A percentile compares a stretch with the other conserved stretches of the same genome.
Evolutionary conservation across 768 basidiomycete genomes (phyloP).

Genomic region (Hypholoma sublateritium): DNA sequence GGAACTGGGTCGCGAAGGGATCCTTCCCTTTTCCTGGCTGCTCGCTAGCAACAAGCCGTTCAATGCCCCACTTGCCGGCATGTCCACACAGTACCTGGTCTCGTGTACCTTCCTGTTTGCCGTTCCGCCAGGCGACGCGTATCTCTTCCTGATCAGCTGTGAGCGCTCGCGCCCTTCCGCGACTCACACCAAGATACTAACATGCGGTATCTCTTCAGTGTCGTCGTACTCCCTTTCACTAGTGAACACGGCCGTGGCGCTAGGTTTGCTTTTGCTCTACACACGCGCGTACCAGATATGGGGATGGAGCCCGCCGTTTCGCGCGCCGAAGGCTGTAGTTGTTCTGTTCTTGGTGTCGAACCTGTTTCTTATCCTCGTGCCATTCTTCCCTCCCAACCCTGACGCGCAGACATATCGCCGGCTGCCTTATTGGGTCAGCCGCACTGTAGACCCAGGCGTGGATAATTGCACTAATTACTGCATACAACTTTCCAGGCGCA

Average conservation of each 20-base stretch:
- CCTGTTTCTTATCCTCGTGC: constrained; percentile 59
- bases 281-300: constrained; percentile 39
- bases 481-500: neutral
- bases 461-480: neutral
- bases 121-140: constrained; percentile 73
- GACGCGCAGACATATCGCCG: constrained; percentile 52
- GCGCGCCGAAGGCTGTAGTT: constrained; percentile 47
- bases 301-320: constrained; percentile 68
- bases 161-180: constrained; percentile 18
- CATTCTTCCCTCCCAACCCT: constrained; percentile 58
- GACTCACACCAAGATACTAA: neutral
- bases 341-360: constrained; percentile 65
- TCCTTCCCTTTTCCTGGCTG: constrained; percentile 63
- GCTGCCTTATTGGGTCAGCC: constrained; percentile 70
- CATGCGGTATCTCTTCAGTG: constrained; percentile 32
- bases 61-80: constrained; percentile 60
- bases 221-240: constrained; percentile 57
- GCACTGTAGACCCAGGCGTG: constrained; percentile 26
- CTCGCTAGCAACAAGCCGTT: constrained; percentile 76
- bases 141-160: constrained; percentile 69
- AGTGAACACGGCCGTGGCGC: constrained; percentile 59
- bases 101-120: constrained; percentile 54
- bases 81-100: constrained; percentile 61
- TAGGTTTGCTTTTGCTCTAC: constrained; percentile 65
- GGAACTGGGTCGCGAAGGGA: constrained; percentile 71